Evolutionary conservation across 2,329 filamentous ascomycete genomes (phyloP), one percentile per base, ranked within the genome.

Genomic region (Alternaria solani): DNA sequence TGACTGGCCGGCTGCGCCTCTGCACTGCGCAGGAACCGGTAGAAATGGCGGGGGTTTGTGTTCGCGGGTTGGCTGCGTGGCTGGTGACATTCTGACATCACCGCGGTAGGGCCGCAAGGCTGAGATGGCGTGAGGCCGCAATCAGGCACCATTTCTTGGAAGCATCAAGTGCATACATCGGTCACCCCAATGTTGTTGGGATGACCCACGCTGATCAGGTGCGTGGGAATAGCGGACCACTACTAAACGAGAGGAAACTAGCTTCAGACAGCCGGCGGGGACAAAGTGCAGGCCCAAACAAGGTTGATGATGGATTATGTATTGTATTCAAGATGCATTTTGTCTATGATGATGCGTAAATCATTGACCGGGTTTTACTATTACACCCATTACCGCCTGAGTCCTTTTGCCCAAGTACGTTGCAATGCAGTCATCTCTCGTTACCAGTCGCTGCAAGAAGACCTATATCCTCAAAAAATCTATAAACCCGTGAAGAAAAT

Each of bases 341-440:
- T 64, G 43, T 68, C 64, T 71, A 75, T 72, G 72, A 73, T 64
- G 64, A 65, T 71, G 62, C 60, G 61, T 65, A 59, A 66, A 58
- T 55, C 62, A 59, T 64, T 42, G 55, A 55, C 32, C 20, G 44
- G 61, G 53, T 57, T 55, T 64, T 64, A 64, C 64, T 63, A 55
- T 60, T 65, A 63, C 65, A 63, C 58, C 57, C 44, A 57, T 46
- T 56, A 59, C 55, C 30, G 49, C 46, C 39, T 25, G 23, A 53
- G 54, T 41, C 54, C 38, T 54, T 62, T 60, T 59, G 63, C 68
- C 62, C 67, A 72, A 62, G 71, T 68, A 69, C 63, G 64, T 60
- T 59, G 63, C 61, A 67, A 71, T 71, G 64, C 64, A 62, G 64
- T 61, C 63, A 62, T 61, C 59, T 56, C 53, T 69, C 57, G 60